Base-by-base conservation (phyloP, 2,329 filamentous ascomycete genomes). In the Fusarium pininemorale region DNA sequence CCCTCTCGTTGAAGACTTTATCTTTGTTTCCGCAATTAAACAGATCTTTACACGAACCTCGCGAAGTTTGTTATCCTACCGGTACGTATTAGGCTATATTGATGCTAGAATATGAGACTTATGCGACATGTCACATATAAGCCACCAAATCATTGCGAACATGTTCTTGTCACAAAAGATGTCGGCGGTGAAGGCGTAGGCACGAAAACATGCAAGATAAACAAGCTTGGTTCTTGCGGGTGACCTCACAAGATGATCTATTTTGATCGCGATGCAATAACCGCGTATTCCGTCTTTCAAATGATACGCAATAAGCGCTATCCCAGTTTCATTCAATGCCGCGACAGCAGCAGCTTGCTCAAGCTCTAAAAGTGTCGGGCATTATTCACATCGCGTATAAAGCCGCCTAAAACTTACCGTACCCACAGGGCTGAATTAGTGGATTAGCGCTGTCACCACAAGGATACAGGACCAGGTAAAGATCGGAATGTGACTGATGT, bases 101-200 rank as follows among this genome's bases (percentile, higher is more conserved):
- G 0, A 44, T 9, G 15, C 16, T 12, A 6, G 4, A 12, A 7
- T 11, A 44, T 6, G 0, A 44, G n/a, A 16, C 15, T 44, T 0
- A 5, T 18, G 6, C 15, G 0, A 16, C 1, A 8, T 24, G 15
- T 12, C n/a, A 24, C 11, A 24, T 24, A 15, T 0, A 44, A 44
- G 41, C n/a, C 41, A 44, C n/a, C 15, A 44, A 44, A 7, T 7
- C 10, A 24, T 24, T 18, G n/a, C 41, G 3, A 24, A 24, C 41
- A 44, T 44, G n/a, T 24, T 24, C n/a, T 18, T 44, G n/a, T 24
- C n/a, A 8, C n/a, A 35, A 44, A 12, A n/a, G 41, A 44, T 44
- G 5, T 24, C n/a, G n/a, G 10, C 6, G 6, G 15, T 24, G n/a
- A 44, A 24, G 41, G n/a, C 3, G 41, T 18, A 7, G 9, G 15